These are phyloP conservation scores for Mortierella claussenii DNA, from an alignment of 192 early-diverging fungal genomes.

Conservation along the genomic window DNA sequence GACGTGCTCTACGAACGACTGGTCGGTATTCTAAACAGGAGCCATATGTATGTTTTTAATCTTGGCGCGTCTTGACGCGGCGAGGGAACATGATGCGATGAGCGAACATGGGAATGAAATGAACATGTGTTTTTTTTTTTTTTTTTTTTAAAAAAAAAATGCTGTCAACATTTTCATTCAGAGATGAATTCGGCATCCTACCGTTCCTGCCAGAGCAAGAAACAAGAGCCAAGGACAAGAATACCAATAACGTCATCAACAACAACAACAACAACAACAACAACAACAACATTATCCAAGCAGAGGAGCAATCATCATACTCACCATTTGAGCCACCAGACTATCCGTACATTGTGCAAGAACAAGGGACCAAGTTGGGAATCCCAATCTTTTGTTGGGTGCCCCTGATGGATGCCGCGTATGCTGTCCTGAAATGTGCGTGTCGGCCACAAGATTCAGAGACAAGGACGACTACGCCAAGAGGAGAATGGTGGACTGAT, in stretches of 20 bases:
- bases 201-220: conserved; percentile 30
- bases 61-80: not conserved
- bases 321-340: not conserved
- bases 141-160: not conserved
- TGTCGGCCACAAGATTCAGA: not conserved
- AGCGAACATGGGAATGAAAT: not conserved
- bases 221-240: not conserved
- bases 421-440: conserved; percentile 22
- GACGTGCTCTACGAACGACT: conserved; percentile 33
- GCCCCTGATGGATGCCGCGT: conserved; percentile 21
- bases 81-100: not conserved
- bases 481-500: conserved; percentile 29
- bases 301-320: not conserved
- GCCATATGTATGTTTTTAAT: conserved; percentile 26
- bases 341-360: conserved; percentile 42
- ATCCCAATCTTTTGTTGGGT: conserved; percentile 52
- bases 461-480: too few relatives aligned
- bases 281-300: too few relatives aligned
- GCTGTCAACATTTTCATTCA: not conserved
- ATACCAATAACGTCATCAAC: not conserved
- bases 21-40: conserved; percentile 24
- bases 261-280: not conserved
- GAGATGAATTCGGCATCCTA: conserved; percentile 25
- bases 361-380: conserved; percentile 37
- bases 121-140: not conserved